Evolutionary conservation across 345 rosid species (phyloP).

Genomic region (Alliaria petiolata): DNA sequence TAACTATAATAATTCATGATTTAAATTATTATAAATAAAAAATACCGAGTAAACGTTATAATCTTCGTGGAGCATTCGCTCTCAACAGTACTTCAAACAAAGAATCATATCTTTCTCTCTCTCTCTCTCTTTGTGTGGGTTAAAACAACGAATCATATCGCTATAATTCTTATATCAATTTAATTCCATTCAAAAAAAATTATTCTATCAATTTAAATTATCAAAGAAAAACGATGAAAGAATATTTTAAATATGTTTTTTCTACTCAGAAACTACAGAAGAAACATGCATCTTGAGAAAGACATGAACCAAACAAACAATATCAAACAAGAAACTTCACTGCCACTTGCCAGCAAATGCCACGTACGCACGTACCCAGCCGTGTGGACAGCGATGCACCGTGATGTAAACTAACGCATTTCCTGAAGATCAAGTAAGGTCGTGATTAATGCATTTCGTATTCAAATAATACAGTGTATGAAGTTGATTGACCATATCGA

Average conservation of each 20-base stretch:
- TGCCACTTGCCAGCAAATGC: conserved; percentile 31
- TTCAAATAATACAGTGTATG: background rate
- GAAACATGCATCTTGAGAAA: conserved; percentile 34
- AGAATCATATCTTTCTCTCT: background rate
- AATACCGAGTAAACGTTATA: background rate
- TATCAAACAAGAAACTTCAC: conserved; percentile 33
- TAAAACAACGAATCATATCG: background rate
- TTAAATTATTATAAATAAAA: background rate
- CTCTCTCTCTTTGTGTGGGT: background rate
- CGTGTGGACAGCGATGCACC: conserved; percentile 41
- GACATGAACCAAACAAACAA: conserved; percentile 29
- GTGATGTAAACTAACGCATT: background rate
- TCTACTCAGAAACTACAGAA: background rate
- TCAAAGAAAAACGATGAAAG: background rate
- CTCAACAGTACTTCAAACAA: background rate
- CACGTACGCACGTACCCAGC: conserved; percentile 31
- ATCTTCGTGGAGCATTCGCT: background rate
- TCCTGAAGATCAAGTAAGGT: conserved; percentile 4
- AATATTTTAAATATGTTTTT: background rate
- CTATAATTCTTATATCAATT: background rate
- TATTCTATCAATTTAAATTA: background rate
- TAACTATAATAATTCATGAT: background rate
- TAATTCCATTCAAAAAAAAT: background rate
- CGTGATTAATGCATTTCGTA: background rate
- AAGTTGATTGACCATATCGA: conserved; percentile 1